Evolutionary conservation across 495 filamentous ascomycete genomes (phyloP).

Genomic region (Penicillium bovifimosum): DNA sequence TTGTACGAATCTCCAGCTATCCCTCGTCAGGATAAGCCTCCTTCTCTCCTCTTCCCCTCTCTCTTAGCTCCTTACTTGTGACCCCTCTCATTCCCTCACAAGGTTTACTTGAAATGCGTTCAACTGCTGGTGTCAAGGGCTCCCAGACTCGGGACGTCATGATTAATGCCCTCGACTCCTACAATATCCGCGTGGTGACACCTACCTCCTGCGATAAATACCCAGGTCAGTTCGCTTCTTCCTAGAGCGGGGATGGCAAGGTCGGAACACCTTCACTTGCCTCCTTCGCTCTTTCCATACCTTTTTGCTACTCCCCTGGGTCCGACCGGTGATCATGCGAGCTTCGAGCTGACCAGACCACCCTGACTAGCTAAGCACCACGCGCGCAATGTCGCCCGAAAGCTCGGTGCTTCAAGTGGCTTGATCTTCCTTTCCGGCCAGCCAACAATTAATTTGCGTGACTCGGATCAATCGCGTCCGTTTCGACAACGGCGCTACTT

Average conservation of each 20-base stretch:
- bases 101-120: constrained; percentile 12
- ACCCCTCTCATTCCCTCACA: constrained; percentile 9
- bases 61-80: constrained; percentile 21
- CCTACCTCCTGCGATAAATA: constrained; percentile 39
- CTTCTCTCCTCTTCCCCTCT: constrained; percentile 13
- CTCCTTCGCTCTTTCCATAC: constrained; percentile 3
- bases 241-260: constrained; percentile 7
- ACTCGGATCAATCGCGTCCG: constrained; percentile 69
- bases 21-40: constrained; percentile 20
- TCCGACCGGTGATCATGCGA: constrained; percentile 10
- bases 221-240: constrained; percentile 29
- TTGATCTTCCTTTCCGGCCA: constrained; percentile 82
- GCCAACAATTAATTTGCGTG: constrained; percentile 64
- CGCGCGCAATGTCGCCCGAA: constrained; percentile 63
- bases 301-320: background rate
- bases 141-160: constrained; percentile 15
- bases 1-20: constrained; percentile 1
- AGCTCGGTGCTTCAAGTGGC: constrained; percentile 56
- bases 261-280: background rate
- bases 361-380: constrained; percentile 65
- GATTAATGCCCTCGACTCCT: constrained; percentile 27
- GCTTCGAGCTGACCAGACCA: constrained; percentile 10
- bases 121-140: constrained; percentile 1
- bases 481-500: constrained; percentile 89
- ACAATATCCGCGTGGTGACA: constrained; percentile 29